Conservation (phyloP, 2,329 filamentous ascomycete genomes). For the Atkinsonella hypoxylon region DNA sequence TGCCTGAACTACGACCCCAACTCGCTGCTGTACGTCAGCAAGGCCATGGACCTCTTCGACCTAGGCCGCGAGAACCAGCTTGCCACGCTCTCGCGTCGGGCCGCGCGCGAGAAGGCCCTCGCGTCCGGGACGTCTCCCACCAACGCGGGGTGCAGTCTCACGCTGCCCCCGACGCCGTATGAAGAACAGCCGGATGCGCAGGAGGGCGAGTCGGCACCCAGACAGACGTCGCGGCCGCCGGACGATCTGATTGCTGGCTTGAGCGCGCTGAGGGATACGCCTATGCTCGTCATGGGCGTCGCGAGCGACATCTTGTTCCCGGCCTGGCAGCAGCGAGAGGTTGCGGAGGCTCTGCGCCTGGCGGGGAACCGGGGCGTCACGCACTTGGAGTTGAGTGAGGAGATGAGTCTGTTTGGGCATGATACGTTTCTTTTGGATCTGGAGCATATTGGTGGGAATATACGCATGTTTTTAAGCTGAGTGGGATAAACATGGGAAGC, state of each 20-base stretch:
- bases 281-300: slow-evolving; percentile 82
- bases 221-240: slow-evolving; percentile 44
- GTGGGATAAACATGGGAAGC: too few species aligned
- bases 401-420: slow-evolving; percentile 89
- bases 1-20: slow-evolving; percentile 95
- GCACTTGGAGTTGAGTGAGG: slow-evolving; percentile 85
- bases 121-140: slow-evolving; percentile 37
- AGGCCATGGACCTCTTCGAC: slow-evolving; percentile 98
- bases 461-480: slow-evolving; percentile 58
- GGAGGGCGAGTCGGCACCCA: slow-evolving; percentile 17
- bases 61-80: slow-evolving; percentile 61
- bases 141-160: slow-evolving; percentile 54
- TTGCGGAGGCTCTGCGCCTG: slow-evolving; percentile 69
- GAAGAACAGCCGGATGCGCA: slow-evolving; percentile 58
- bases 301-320: slow-evolving; percentile 95
- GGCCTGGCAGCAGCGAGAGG: slow-evolving; percentile 93
- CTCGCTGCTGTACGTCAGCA: slow-evolving; percentile 89
- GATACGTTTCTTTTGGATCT: slow-evolving; percentile 92
- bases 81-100: slow-evolving; percentile 49
- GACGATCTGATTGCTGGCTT: slow-evolving; percentile 71
- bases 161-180: slow-evolving; percentile 72
- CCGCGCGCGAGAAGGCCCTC: slow-evolving; percentile 46
- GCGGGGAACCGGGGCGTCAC: slow-evolving; percentile 71
- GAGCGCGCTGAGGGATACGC: slow-evolving; percentile 57
- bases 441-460: slow-evolving; percentile 76